Evolutionary conservation across 768 basidiomycete species (phyloP).

Genomic region (Mycena sanguinolenta): DNA sequence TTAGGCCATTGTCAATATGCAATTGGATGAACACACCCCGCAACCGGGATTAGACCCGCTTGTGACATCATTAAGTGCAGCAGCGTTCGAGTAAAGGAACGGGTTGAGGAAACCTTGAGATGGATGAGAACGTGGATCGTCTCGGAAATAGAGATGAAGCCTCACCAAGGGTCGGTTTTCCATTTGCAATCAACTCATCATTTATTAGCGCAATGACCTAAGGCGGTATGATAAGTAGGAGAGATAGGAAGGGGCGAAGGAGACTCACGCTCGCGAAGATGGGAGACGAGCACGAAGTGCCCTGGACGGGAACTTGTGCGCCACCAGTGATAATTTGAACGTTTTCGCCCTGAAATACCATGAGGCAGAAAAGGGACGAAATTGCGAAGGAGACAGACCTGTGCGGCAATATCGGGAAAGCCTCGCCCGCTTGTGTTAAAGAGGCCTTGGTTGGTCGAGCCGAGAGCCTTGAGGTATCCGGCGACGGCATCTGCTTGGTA

Average conservation of each 20-base stretch:
- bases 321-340: constrained; percentile 32
- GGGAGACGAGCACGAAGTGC: constrained; percentile 37
- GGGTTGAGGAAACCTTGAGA: too few species aligned
- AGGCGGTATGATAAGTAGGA: too few species aligned
- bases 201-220: constrained; percentile 20
- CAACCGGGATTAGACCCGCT: constrained; percentile 39
- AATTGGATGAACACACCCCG: constrained; percentile 12
- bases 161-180: constrained; percentile 32
- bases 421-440: constrained; percentile 50
- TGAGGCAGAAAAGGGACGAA: not conserved
- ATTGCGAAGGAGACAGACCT: not conserved
- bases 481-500: constrained; percentile 44
- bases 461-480: constrained; percentile 39
- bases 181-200: constrained; percentile 30
- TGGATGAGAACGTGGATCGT: constrained; percentile 26
- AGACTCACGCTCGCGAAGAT: constrained; percentile 39
- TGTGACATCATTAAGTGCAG: constrained; percentile 38
- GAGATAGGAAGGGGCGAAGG: too few species aligned
- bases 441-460: constrained; percentile 44
- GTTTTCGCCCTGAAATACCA: constrained; percentile 22
- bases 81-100: too few species aligned
- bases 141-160: not conserved
- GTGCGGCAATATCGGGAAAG: constrained; percentile 45
- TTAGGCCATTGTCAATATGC: too few species aligned
- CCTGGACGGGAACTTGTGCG: not conserved